Conservation (phyloP, 768 basidiomycete genomes). For the Rhodotorula babjevae region DNA sequence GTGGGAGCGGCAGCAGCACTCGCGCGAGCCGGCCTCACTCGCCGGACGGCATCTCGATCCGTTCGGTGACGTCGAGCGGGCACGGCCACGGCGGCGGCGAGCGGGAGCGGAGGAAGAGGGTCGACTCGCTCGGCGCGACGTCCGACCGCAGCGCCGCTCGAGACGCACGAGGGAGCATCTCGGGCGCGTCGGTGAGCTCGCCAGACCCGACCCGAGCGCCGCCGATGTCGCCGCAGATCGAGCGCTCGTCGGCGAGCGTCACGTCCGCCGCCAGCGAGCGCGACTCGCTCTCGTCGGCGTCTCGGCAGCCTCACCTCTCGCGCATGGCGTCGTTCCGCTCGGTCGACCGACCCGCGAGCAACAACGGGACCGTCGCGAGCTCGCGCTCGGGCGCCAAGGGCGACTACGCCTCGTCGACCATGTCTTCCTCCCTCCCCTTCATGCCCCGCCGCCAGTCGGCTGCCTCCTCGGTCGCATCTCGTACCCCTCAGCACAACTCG, state of each 20-base stretch:
- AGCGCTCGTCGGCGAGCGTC: neutral
- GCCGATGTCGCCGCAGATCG: neutral
- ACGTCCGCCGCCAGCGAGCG: neutral
- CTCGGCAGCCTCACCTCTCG: constrained; percentile 16
- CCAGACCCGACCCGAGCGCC: neutral
- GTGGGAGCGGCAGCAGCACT: neutral
- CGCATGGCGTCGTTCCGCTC: constrained; percentile 22
- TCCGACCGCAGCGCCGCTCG: neutral
- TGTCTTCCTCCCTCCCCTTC: constrained; percentile 3
- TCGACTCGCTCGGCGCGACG: constrained; percentile 17
- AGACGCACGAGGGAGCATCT: too few species aligned
- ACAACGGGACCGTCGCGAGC: constrained; percentile 9
- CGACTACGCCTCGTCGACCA: constrained; percentile 1
- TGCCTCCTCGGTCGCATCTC: constrained; percentile 19
- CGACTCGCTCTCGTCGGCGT: neutral
- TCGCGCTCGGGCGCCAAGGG: constrained; percentile 7
- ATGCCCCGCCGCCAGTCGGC: neutral
- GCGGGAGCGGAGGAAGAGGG: constrained; percentile 6
- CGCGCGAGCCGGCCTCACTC: constrained; percentile 4
- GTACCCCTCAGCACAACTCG: neutral
- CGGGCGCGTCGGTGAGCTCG: neutral
- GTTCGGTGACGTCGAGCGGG: constrained; percentile 48
- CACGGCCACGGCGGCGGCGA: neutral
- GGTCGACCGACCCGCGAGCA: constrained; percentile 7
- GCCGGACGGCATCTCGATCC: constrained; percentile 9